Base-by-base conservation (phyloP, 2,329 filamentous ascomycete species). In the Scolecobasidium constrictum region DNA sequence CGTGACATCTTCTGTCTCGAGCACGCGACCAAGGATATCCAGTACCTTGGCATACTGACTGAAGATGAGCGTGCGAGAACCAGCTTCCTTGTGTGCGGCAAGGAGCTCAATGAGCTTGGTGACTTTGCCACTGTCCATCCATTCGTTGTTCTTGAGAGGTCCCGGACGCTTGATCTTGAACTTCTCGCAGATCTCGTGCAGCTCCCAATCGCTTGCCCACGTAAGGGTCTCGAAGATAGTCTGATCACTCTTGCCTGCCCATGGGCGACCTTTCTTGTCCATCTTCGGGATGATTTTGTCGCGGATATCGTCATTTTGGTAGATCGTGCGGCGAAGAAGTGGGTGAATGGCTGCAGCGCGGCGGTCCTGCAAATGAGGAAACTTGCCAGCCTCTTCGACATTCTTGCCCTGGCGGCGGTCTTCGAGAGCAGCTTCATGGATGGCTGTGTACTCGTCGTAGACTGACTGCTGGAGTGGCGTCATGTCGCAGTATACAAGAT, bases 301-400 rank as follows among this genome's bases (percentile, higher is more conserved):
- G 7, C 17, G 71, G 4, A 95, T 76, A 45, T 72, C 81, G 22
- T 73, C 68, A 53, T 95, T 81, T 9, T 75, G 76, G 58, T 92
- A 98, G 48, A 85, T 75, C 2, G 81, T 78, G 3, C 90, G 77
- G 62, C 93, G 92, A 7, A 98, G 75, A 42, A 95, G 73, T 0
- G 88, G 86, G 55, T 98, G 92, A 35, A 95, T 86, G 0, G 92
- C 85, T 3, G 90, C 86, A 59, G 95, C 90, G 35, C 90, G 83
- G 15, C 96, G 75, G 59, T 88, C 86, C 74, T 95, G 92, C 68
- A 94, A 81, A 19, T 63, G 66, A 52, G 72, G 75, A 50, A 28
- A 20, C 33, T 34, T 40, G 20, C 37, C 20, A 11, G 28, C 22
- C 17, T 35, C 37, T 12, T 31, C 43, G 21, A 21, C 19, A 16